Percentiles rank a stretch among this genome's conserved stretches.
phyloP scores from a whole-genome alignment of 805 yeast genomes.

The Candida pseudoglaebosa region DNA sequence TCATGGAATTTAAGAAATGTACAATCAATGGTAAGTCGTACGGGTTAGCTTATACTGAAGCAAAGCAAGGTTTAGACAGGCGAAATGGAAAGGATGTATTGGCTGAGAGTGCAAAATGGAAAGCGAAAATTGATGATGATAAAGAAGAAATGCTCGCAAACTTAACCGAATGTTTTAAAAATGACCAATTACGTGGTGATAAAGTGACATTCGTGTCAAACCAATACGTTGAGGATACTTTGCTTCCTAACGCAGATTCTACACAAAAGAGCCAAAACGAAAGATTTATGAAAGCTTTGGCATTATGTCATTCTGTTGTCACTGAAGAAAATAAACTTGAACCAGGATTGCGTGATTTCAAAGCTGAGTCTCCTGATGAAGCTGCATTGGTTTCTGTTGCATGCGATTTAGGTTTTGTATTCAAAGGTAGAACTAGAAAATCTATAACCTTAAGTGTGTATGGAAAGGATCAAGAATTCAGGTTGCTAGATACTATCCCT shows the following conservation, averaged over 20 bases:
- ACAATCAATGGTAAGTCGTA: constrained; percentile 64
- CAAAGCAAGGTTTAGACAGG: constrained; percentile 66
- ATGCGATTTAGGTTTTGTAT: constrained; percentile 65
- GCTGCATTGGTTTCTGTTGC: constrained; percentile 77
- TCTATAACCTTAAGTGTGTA: constrained; percentile 41
- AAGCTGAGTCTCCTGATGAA: constrained; percentile 84
- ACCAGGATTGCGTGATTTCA: constrained; percentile 44
- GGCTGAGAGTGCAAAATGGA: constrained; percentile 42
- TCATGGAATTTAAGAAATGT: constrained; percentile 79
- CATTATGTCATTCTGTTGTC: constrained; percentile 73
- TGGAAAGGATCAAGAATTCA: constrained; percentile 44
- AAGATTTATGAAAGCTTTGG: constrained; percentile 59
- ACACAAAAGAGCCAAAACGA: constrained; percentile 37
- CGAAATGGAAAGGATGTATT: constrained; percentile 61
- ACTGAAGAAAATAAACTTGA: constrained; percentile 48
- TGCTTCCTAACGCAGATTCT: constrained; percentile 23
- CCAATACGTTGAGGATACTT: constrained; percentile 52
- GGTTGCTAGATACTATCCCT: constrained; percentile 53
- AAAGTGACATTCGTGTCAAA: constrained; percentile 61
- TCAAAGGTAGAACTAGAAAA: constrained; percentile 50
- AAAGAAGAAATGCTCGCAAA: constrained; percentile 43
- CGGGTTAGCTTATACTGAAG: constrained; percentile 77
- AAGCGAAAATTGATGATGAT: constrained; percentile 39
- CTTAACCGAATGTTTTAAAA: constrained; percentile 28
- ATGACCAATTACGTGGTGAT: constrained; percentile 49